Evolutionary conservation across 1,284 basidiomycete genomes (phyloP).

Genomic region (Inonotus hispidus): DNA sequence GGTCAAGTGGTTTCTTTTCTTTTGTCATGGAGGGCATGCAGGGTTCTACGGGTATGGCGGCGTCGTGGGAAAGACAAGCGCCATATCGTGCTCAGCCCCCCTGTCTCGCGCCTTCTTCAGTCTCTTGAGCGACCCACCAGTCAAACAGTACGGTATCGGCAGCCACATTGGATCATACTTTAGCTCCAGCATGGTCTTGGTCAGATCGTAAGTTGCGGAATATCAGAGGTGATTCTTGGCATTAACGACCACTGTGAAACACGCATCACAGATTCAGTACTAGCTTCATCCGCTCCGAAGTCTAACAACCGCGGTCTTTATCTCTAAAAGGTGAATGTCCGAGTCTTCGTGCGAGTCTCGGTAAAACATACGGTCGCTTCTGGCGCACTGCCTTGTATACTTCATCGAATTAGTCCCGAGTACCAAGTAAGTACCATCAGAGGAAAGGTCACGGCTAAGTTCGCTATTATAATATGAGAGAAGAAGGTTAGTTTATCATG

Average conservation of each 20-base stretch:
- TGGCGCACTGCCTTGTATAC: background rate
- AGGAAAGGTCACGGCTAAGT: background rate
- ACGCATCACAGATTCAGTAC: background rate
- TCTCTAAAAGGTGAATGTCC: background rate
- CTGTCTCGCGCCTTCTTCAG: too few relatives aligned
- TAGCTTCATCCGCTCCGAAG: background rate
- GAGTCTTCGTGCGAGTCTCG: conserved; percentile 5
- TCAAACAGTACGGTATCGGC: too few relatives aligned
- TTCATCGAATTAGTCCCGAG: background rate
- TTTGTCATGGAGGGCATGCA: background rate
- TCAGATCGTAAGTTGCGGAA: too few relatives aligned
- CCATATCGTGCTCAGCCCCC: too few relatives aligned
- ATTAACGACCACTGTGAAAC: background rate
- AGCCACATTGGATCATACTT: too few relatives aligned
- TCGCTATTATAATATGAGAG: background rate
- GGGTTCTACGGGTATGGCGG: background rate
- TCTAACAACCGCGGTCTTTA: background rate
- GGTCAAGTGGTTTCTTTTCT: background rate
- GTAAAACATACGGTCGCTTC: conserved; percentile 1
- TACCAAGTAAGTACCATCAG: background rate
- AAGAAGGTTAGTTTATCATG: background rate
- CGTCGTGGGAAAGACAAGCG: too few relatives aligned
- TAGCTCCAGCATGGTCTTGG: too few relatives aligned
- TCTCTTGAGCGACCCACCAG: too few relatives aligned
- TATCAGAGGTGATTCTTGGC: too few relatives aligned